A percentile compares a stretch with the other conserved stretches of the same genome.
phyloP scores from a whole-genome alignment of 1,284 basidiomycete genomes.

The Rhodotorula mucilaginosa region DNA sequence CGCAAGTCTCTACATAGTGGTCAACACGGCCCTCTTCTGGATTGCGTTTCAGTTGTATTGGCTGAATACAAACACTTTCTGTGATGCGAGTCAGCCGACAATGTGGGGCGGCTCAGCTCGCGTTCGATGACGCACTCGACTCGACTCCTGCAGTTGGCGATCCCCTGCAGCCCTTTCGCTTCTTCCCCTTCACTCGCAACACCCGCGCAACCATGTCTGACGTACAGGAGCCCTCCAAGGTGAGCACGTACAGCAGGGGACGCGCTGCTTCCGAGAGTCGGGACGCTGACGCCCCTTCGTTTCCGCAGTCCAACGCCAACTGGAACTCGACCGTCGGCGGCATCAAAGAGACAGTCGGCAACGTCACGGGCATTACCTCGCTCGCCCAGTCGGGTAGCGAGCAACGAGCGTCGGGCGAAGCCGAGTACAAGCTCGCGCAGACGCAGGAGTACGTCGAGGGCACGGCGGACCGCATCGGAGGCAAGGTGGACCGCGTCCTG shows the following conservation, averaged over 20 bases:
- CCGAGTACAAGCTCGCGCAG: conserved; percentile 33
- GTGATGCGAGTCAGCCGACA: too few relatives aligned
- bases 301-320: conserved; percentile 23
- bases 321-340: conserved; percentile 28
- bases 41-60: too few relatives aligned
- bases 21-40: too few relatives aligned
- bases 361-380: conserved; percentile 18
- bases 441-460: conserved; percentile 28
- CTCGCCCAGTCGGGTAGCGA: conserved; percentile 22
- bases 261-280: background rate
- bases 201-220: conserved; percentile 3
- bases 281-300: background rate
- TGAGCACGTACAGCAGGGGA: background rate
- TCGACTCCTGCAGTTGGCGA: too few relatives aligned
- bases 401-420: conserved; percentile 29
- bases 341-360: conserved; percentile 27
- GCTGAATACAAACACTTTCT: too few relatives aligned
- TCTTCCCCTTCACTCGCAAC: background rate
- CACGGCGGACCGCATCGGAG: conserved; percentile 25
- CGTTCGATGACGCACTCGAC: background rate
- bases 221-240: conserved; percentile 23
- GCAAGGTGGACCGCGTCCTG: conserved; percentile 35
- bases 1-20: too few relatives aligned
- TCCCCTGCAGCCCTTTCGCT: background rate
- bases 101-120: background rate